A percentile compares a stretch with the other conserved stretches of the same genome.
Conservation (phyloP, 768 basidiomycete genomes). For the Rubroboletus pulcherrimus region DNA sequence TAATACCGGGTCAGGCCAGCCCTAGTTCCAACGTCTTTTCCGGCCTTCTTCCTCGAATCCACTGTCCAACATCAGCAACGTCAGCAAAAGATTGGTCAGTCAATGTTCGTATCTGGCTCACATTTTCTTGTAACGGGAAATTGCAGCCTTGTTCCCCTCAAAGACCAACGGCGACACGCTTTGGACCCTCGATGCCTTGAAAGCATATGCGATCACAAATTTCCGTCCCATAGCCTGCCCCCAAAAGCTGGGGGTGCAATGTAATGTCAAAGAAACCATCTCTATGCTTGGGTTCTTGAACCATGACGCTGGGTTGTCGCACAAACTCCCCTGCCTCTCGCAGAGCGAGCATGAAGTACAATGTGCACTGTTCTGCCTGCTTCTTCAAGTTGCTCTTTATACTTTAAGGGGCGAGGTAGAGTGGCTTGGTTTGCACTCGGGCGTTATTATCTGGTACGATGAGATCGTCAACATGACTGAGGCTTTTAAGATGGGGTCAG, state of each 20-base stretch:
- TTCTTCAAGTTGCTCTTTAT: conserved; percentile 15
- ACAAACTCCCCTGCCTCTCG: conserved; percentile 19
- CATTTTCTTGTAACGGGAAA: background rate
- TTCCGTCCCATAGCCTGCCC: too few species aligned
- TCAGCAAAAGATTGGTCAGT: background rate
- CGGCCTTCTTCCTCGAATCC: conserved; percentile 25
- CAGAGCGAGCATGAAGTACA: conserved; percentile 21
- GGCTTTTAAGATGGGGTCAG: background rate
- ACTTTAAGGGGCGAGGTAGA: conserved; percentile 13
- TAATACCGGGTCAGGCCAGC: too few species aligned
- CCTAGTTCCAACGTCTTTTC: conserved; percentile 22
- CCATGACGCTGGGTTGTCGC: conserved; percentile 4
- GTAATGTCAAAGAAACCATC: too few species aligned
- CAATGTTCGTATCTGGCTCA: conserved; percentile 8
- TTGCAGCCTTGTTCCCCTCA: too few species aligned
- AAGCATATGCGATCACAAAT: too few species aligned
- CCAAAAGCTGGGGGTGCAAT: too few species aligned
- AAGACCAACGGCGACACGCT: too few species aligned
- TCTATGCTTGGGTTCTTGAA: too few species aligned
- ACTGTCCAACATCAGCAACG: background rate
- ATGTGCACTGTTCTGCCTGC: conserved; percentile 6
- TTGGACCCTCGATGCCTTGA: too few species aligned
- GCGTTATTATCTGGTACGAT: conserved; percentile 22
- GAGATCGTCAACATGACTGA: conserved; percentile 12
- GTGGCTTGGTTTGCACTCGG: conserved; percentile 21